Base-by-base conservation (phyloP, 305 asterid species). In the Fraxinus velutina region DNA sequence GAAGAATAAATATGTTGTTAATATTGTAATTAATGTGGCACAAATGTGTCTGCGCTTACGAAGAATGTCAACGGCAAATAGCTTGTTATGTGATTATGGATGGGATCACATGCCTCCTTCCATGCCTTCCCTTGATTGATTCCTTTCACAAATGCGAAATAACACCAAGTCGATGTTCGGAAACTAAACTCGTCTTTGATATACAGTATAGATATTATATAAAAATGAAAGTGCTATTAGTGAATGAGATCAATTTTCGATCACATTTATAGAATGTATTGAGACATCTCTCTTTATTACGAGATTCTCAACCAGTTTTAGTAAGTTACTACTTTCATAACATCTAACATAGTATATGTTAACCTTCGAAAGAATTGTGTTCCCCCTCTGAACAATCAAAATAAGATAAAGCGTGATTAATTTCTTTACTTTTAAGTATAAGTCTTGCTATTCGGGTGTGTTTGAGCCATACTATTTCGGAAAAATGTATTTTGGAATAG, bases 91-190 rank as follows among this genome's bases (percentile, higher is more conserved):
- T 30, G 75, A 30, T 30, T 30, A 70, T 70, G 75, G 75, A 70
- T 30, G 75, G 75, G 42, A 70, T 70, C 75, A 70, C 75, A 70
- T 70, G 75, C 75, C 37, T 68, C 74, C 74, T 32, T 21, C 33
- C 74, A 68, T 29, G 37, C 37, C 74, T 30, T 10, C 39, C 21
- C 39, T 68, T 30, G 8, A 66, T 66, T 27, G 73, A 66, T 9
- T 27, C 34, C 73, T 66, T 5, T 15, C 22, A 70, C 21, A 70
- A 15, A 66, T 66, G 36, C 73, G 13, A 66, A 27, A 10, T 29
- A 66, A 66, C 73, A 10, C n/a, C 6, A 50, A 52, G 62, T 6
- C 62, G 62, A 55, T 5, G 66, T 55, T 55, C 4, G 4, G 10
- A 1, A 55, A 55, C 27, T 6, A 17, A 55, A 55, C 27, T 1